Conservation (phyloP, 1,284 basidiomycete species). For the Flammula alnicola region DNA sequence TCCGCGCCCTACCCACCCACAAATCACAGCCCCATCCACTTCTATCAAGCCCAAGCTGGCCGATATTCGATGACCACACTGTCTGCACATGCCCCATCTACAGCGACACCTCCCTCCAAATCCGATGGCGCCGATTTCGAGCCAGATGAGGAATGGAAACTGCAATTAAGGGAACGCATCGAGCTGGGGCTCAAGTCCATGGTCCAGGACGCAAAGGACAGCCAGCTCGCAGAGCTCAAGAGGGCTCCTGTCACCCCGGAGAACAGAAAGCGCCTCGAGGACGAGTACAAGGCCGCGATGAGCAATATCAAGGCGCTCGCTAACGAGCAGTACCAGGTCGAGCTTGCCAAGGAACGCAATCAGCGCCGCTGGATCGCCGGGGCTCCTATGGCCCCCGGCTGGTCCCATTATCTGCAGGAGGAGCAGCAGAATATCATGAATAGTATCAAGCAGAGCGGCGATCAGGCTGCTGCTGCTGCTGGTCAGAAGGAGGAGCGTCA, state of each 20-base stretch:
- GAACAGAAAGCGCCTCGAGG: conserved; percentile 36
- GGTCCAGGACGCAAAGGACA: conserved; percentile 52
- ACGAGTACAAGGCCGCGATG: conserved; percentile 45
- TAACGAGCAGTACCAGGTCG: conserved; percentile 42
- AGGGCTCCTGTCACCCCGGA: conserved; percentile 30
- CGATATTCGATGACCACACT: conserved; percentile 40
- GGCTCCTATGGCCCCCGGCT: conserved; percentile 34
- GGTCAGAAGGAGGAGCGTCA: conserved; percentile 1
- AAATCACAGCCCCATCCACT: conserved; percentile 16
- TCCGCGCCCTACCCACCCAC: conserved; percentile 15
- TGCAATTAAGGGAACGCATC: conserved; percentile 44
- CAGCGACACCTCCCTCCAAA: conserved; percentile 17
- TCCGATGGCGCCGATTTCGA: conserved; percentile 45
- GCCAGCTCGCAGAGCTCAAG: conserved; percentile 41
- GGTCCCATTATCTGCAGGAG: conserved; percentile 43
- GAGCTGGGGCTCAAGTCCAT: conserved; percentile 46
- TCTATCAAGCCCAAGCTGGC: conserved; percentile 16
- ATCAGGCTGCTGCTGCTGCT: conserved; percentile 8
- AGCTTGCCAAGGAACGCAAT: conserved; percentile 46
- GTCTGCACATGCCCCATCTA: conserved; percentile 28
- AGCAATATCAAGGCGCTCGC: conserved; percentile 42
- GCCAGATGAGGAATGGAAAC: conserved; percentile 60
- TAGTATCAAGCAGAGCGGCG: conserved; percentile 23
- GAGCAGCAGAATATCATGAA: conserved; percentile 38
- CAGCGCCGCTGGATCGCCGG: conserved; percentile 46